Evolutionary conservation across 345 rosid species (phyloP).

Genomic region (Arabis alpina): DNA sequence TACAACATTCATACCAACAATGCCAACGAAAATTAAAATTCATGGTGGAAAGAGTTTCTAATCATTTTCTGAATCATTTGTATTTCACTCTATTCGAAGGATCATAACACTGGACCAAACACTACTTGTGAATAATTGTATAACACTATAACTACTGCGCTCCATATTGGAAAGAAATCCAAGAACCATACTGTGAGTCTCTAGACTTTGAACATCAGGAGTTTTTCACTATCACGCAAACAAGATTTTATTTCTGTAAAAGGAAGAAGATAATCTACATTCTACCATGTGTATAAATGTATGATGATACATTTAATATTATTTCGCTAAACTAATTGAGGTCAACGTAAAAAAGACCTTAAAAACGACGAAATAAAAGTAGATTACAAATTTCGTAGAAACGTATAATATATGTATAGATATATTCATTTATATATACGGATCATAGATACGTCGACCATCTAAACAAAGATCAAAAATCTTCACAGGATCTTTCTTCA

Average conservation of each 20-base stretch:
- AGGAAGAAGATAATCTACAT: neutral
- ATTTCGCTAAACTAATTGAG: neutral
- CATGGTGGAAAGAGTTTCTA: too few species aligned
- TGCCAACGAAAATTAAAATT: too few species aligned
- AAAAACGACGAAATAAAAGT: neutral
- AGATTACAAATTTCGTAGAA: conserved; percentile 11
- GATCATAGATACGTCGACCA: conserved; percentile 21
- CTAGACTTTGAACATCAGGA: neutral
- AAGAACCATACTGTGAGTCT: neutral
- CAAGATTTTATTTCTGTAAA: neutral
- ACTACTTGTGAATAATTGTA: too few species aligned
- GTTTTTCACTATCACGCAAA: neutral
- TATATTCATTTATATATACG: conserved; percentile 19
- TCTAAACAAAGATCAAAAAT: conserved; percentile 32
- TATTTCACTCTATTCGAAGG: too few species aligned
- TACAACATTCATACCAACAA: too few species aligned
- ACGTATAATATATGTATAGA: neutral
- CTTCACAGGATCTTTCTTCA: conserved; percentile 29
- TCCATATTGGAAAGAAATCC: conserved; percentile 1
- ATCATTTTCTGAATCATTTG: too few species aligned
- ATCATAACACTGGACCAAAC: too few species aligned
- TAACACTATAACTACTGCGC: too few species aligned
- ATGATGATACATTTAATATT: conserved; percentile 1
- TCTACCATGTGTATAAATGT: neutral
- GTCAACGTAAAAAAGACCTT: conserved; percentile 16